Conservation (phyloP, 148 eudicot genomes). For the Silene uniflora region DNA sequence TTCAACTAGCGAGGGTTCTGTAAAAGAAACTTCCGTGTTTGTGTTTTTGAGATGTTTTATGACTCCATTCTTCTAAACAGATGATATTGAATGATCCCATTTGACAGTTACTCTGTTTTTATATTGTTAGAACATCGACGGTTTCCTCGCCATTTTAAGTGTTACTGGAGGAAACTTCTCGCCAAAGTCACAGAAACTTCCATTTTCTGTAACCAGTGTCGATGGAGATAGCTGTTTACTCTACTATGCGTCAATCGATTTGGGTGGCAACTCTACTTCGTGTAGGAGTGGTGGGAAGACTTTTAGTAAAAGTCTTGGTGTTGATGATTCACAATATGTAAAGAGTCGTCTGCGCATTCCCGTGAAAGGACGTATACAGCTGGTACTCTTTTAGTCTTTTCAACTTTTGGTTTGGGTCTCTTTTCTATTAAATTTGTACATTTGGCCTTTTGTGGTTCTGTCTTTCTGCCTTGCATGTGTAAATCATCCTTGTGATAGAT, state of each 20-base stretch:
- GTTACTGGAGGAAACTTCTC: slow-evolving; percentile 66
- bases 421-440: background rate
- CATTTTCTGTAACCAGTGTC: slow-evolving; percentile 63
- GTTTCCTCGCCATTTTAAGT: slow-evolving; percentile 67
- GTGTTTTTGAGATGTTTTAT: background rate
- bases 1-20: background rate
- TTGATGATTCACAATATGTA: slow-evolving; percentile 38
- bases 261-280: slow-evolving; percentile 33
- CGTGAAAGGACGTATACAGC: slow-evolving; percentile 74
- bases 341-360: slow-evolving; percentile 56
- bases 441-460: slow-evolving; percentile 1
- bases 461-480: background rate
- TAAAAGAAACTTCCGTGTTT: background rate
- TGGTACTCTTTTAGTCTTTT: slow-evolving; percentile 41
- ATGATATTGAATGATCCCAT: background rate
- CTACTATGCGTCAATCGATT: slow-evolving; percentile 61
- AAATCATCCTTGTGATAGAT: background rate
- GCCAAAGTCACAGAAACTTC: slow-evolving; percentile 71
- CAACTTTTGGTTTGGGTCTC: slow-evolving; percentile 3
- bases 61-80: background rate
- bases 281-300: slow-evolving; percentile 22
- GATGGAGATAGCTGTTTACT: slow-evolving; percentile 69
- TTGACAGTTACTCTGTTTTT: slow-evolving; percentile 8
- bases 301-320: slow-evolving; percentile 29
- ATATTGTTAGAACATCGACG: slow-evolving; percentile 51